These are phyloP conservation scores for Teunomyces kruisii DNA, from an alignment of 805 yeast genomes.

Conservation along the genomic window DNA sequence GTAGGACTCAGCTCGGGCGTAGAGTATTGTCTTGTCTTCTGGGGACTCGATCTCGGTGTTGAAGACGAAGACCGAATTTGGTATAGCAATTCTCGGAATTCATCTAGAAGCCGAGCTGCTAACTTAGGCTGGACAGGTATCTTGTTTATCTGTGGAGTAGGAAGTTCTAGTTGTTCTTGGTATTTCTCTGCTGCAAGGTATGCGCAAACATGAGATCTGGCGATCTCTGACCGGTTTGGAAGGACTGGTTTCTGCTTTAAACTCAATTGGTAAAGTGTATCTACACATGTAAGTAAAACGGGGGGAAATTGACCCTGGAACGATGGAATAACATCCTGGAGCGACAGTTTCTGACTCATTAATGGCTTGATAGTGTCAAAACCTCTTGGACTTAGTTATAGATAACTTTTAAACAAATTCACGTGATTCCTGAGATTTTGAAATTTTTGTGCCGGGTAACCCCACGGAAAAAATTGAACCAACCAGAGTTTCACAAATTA, in stretches of 20 bases:
- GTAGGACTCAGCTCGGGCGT: not conserved
- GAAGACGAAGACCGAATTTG: constrained; percentile 16
- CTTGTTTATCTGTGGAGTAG: constrained; percentile 48
- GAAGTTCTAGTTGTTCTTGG: constrained; percentile 41
- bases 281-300: constrained; percentile 39
- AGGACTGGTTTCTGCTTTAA: constrained; percentile 51
- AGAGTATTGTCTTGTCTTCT: constrained; percentile 7
- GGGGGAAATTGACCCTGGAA: constrained; percentile 45
- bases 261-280: constrained; percentile 49
- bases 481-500: constrained; percentile 23
- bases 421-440: not conserved
- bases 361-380: not conserved
- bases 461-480: constrained; percentile 15
- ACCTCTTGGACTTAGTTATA: too few species aligned
- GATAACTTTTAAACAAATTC: not conserved
- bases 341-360: constrained; percentile 18
- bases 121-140: constrained; percentile 58
- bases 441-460: constrained; percentile 17
- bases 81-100: constrained; percentile 44
- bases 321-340: constrained; percentile 53
- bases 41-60: constrained; percentile 19
- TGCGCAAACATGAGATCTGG: constrained; percentile 69
- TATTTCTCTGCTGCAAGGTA: constrained; percentile 56
- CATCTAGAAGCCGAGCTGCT: constrained; percentile 41
- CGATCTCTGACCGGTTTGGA: constrained; percentile 57